Base-by-base conservation (phyloP, 208 protist species). In the Crithidia sp. region DNA sequence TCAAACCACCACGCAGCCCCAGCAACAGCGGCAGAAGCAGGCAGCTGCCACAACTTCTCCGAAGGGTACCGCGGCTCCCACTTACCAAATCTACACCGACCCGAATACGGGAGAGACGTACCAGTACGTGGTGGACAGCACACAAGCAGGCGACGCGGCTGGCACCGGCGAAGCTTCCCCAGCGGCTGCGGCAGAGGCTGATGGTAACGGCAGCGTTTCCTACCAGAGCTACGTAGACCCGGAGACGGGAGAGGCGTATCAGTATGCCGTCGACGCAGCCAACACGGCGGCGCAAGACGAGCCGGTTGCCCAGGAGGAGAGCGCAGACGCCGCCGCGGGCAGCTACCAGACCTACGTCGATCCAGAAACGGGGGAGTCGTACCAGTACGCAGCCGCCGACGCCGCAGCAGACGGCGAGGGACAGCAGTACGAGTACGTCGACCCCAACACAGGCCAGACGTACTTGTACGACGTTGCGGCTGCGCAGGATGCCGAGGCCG, bases 21-120 rank as follows among this genome's bases (percentile, higher is more conserved):
- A 49, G 8, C 62, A 55, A 28, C 43, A 44, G 40, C 61, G 28
- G 49, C n/a, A 28, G 1, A 28, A 28, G 28, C 28, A 28, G 28
- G 28, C 28, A 28, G 28, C 28, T 28, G 28, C 28, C 28, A 28
- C 28, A 28, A 28, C 28, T 28, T 28, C 28, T 28, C 28, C 28
- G 28, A 28, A 28, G 28, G 28, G 28, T 28, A 1, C 28, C 28
- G 28, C 28, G 5, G 36, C 2, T 4, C 40, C 16, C 4, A 60
- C 14, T 14, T 60, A 68, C 56, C 54, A 83, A 16, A 71, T 57
- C 41, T 86, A 86, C 69, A 66, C 77, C 16, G 81, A 83, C 58
- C 72, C 61, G 0, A 49, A 64, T 2, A 78, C 82, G 0, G 82
- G 82, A n/a, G 74, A 83, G 49, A 67, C 60, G n/a, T 86, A 84